Evolutionary conservation across 441 rosid species (phyloP).

Genomic region (Gossypium schwendimanii): DNA sequence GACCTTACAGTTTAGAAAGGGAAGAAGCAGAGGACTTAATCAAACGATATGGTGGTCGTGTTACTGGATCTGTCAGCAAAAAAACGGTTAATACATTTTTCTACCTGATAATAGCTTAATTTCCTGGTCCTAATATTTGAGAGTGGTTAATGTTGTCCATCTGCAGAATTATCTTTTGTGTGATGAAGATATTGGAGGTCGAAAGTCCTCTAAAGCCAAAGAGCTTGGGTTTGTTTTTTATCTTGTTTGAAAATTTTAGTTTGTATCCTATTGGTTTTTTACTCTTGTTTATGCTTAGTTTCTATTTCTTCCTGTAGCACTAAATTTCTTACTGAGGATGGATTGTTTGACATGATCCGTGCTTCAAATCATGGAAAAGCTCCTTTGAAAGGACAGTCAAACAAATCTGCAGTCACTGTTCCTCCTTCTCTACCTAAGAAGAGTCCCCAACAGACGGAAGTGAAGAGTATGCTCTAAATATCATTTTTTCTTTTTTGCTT

Average conservation of each 20-base stretch:
- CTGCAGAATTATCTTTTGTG: conserved; percentile 88
- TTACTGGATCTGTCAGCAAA: conserved; percentile 95
- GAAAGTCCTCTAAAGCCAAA: conserved; percentile 79
- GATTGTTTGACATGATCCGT: conserved; percentile 71
- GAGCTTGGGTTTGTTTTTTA: conserved; percentile 70
- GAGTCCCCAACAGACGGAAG: conserved; percentile 55
- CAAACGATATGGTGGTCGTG: conserved; percentile 85
- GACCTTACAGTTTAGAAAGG: conserved; percentile 72
- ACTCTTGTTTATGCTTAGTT: conserved; percentile 19
- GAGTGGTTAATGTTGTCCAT: conserved; percentile 25
- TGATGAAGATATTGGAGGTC: conserved; percentile 90
- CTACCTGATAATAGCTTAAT: conserved; percentile 14
- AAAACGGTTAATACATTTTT: conserved; percentile 55
- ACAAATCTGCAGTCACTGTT: conserved; percentile 33
- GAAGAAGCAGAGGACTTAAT: conserved; percentile 97
- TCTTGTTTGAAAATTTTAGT: conserved; percentile 9
- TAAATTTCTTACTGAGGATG: conserved; percentile 82
- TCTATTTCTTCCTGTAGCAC: conserved; percentile 40
- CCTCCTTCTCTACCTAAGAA: conserved; percentile 35
- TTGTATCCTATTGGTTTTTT: conserved; percentile 15
- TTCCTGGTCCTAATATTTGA: conserved; percentile 11
- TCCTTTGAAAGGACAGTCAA: conserved; percentile 30
- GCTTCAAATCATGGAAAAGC: conserved; percentile 48
- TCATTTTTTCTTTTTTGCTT: conserved; percentile 1
- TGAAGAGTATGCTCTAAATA: conserved; percentile 37